A percentile compares a stretch with the other conserved stretches of the same genome.
Evolutionary conservation across 306 rosid species (phyloP).

Genomic region (Vigna unguiculata): DNA sequence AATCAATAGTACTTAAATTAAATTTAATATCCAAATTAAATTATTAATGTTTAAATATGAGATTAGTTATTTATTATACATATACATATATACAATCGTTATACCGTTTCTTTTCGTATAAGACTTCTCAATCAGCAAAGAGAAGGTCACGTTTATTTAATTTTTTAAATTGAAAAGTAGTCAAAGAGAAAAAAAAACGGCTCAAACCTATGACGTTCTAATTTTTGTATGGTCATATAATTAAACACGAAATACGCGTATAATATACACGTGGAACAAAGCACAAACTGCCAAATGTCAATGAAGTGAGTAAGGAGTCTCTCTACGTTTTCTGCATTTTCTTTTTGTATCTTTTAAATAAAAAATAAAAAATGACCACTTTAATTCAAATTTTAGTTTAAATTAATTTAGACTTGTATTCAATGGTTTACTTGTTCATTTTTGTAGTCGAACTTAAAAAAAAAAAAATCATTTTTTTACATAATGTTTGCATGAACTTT

Average conservation of each 20-base stretch:
- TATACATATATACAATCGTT: neutral
- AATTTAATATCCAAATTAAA: too few relatives aligned
- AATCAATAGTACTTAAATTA: too few relatives aligned
- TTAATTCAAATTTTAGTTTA: too few relatives aligned
- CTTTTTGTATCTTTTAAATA: neutral
- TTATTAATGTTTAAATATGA: too few relatives aligned
- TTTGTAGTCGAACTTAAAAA: too few relatives aligned
- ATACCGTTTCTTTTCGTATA: neutral
- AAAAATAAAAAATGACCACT: too few relatives aligned
- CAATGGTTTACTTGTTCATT: too few relatives aligned
- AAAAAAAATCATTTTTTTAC: too few relatives aligned
- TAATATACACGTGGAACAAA: neutral
- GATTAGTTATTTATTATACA: too few relatives aligned
- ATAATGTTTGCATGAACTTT: neutral
- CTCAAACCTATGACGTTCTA: too few relatives aligned
- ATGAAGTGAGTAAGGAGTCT: neutral
- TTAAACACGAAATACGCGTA: slow-evolving; percentile 8
- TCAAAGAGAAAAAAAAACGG: neutral
- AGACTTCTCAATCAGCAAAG: neutral
- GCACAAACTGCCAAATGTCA: neutral
- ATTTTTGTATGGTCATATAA: too few relatives aligned
- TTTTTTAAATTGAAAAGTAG: neutral
- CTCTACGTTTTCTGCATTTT: neutral
- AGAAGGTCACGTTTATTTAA: neutral
- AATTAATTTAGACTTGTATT: too few relatives aligned